Percentiles rank a stretch among this genome's conserved stretches.
phyloP scores from a whole-genome alignment of 225 moss, liverwort and hornwort species.

The Climacium dendroides region DNA sequence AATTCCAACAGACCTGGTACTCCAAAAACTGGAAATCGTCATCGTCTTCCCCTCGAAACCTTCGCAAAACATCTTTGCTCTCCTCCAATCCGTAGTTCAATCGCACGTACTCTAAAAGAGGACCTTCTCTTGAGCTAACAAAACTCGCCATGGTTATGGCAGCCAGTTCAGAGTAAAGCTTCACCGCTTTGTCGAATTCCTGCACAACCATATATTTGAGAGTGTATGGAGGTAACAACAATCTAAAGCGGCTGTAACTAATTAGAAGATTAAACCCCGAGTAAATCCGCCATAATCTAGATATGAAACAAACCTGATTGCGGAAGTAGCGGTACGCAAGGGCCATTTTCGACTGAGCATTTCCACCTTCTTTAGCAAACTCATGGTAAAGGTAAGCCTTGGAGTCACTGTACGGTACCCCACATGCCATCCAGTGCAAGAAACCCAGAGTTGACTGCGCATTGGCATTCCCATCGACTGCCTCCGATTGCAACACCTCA shows the following conservation, averaged over 20 bases:
- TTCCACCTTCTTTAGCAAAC: slow-evolving; percentile 82
- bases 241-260: not conserved
- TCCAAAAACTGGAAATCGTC: slow-evolving; percentile 95
- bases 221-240: not conserved
- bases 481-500: slow-evolving; percentile 44
- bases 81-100: slow-evolving; percentile 88
- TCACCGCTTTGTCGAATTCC: slow-evolving; percentile 69
- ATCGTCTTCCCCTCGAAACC: slow-evolving; percentile 83
- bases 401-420: slow-evolving; percentile 52
- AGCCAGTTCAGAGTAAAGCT: slow-evolving; percentile 85
- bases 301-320: slow-evolving; percentile 39
- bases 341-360: slow-evolving; percentile 91
- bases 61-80: slow-evolving; percentile 68
- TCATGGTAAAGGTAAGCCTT: slow-evolving; percentile 72
- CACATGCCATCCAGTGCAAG: slow-evolving; percentile 68
- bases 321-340: slow-evolving; percentile 81
- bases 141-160: slow-evolving; percentile 90
- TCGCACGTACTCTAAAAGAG: slow-evolving; percentile 60
- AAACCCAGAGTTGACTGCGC: slow-evolving; percentile 88
- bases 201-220: slow-evolving; percentile 7
- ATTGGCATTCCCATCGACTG: slow-evolving; percentile 64
- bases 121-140: slow-evolving; percentile 71
- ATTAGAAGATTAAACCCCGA: not conserved
- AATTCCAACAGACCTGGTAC: slow-evolving; percentile 43
- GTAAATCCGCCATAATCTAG: not conserved